Evolutionary conservation across 768 basidiomycete species (phyloP).

Genomic region (Hygrophorus pudorinus): DNA sequence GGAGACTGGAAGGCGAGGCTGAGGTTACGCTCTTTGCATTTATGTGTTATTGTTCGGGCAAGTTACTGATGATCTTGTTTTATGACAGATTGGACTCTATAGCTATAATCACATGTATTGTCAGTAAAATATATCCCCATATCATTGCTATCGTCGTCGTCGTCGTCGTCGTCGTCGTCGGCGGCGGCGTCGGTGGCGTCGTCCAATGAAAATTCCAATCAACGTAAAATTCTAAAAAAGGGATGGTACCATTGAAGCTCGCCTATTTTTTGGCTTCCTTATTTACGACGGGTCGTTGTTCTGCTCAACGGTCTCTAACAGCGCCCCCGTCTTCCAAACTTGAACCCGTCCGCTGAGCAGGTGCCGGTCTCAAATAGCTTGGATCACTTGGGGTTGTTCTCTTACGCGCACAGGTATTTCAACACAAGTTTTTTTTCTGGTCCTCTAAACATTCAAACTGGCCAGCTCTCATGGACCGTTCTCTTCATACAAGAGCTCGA

Average conservation of each 20-base stretch:
- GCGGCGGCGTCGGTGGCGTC: background rate
- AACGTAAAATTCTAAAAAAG: too few relatives aligned
- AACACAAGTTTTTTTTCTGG: too few relatives aligned
- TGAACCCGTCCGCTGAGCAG: too few relatives aligned
- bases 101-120: too few relatives aligned
- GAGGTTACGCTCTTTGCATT: constrained; percentile 29
- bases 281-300: background rate
- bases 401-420: too few relatives aligned
- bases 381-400: too few relatives aligned
- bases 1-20: constrained; percentile 87
- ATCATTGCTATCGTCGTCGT: background rate
- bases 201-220: too few relatives aligned
- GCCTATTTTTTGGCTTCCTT: background rate
- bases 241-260: too few relatives aligned
- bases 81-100: background rate
- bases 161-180: constrained; percentile 3
- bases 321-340: constrained; percentile 6
- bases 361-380: too few relatives aligned
- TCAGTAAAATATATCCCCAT: too few relatives aligned
- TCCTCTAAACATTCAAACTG: too few relatives aligned
- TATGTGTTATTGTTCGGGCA: background rate
- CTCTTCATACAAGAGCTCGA: background rate
- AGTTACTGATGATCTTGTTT: background rate
- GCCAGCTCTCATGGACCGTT: too few relatives aligned
- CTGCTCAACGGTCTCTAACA: background rate